These are phyloP conservation scores for Penicillium longicatenatum DNA, from an alignment of 495 filamentous ascomycete species.

Conservation along the genomic window DNA sequence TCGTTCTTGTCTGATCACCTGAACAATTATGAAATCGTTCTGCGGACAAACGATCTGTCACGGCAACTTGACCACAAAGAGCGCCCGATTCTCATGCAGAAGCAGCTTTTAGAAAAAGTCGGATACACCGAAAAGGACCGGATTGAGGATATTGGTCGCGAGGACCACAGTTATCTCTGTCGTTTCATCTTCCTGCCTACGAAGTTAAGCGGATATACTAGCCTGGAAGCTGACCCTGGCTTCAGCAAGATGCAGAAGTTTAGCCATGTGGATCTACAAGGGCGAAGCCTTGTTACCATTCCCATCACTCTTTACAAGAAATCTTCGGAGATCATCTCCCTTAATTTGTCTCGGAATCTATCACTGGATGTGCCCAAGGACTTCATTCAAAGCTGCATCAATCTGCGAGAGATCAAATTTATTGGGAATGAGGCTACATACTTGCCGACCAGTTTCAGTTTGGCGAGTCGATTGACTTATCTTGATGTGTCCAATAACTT, in stretches of 20 bases:
- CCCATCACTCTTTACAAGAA: conserved; percentile 92
- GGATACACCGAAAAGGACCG: conserved; percentile 87
- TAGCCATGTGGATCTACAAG: conserved; percentile 88
- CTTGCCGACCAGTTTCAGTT: conserved; percentile 80
- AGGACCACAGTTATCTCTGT: conserved; percentile 96
- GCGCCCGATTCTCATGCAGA: conserved; percentile 88
- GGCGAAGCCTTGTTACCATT: conserved; percentile 91
- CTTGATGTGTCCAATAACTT: conserved; percentile 95
- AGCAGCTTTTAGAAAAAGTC: conserved; percentile 85
- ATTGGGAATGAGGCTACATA: conserved; percentile 86
- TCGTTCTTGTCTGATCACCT: conserved; percentile 86
- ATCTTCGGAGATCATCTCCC: conserved; percentile 86
- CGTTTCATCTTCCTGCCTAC: conserved; percentile 92
- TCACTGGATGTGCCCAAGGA: conserved; percentile 92
- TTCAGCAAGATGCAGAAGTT: conserved; percentile 82
- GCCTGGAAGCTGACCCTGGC: conserved; percentile 73
- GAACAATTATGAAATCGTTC: conserved; percentile 91
- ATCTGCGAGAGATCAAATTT: conserved; percentile 92
- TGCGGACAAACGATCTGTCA: conserved; percentile 89
- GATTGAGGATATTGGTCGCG: conserved; percentile 92
- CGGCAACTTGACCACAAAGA: conserved; percentile 77
- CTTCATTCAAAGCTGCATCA: conserved; percentile 91
- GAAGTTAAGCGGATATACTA: conserved; percentile 74
- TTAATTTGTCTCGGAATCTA: conserved; percentile 90
- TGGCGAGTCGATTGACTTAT: conserved; percentile 79